A percentile compares a stretch with the other conserved stretches of the same genome.
These are phyloP conservation scores for Citrus sinensis DNA, from an alignment of 345 rosid genomes.

Conservation along the genomic window DNA sequence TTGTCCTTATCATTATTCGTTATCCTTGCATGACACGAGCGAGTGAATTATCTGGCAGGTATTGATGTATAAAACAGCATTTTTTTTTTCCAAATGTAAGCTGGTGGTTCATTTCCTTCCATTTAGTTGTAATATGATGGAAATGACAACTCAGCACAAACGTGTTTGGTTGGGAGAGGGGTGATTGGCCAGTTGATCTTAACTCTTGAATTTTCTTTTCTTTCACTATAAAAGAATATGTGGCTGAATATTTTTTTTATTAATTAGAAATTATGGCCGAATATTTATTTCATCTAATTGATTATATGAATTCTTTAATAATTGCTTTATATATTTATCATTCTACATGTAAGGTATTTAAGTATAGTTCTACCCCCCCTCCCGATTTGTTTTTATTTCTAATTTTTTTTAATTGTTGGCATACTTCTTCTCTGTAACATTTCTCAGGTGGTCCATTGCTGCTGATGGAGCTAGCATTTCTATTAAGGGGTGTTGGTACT, in stretches of 20 bases:
- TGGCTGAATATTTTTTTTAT: not conserved
- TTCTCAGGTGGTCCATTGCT: constrained; percentile 49
- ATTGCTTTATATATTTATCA: not conserved
- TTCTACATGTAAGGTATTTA: constrained; percentile 1
- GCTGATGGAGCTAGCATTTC: constrained; percentile 55
- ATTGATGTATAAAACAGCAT: not conserved
- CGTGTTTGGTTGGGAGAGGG: not conserved
- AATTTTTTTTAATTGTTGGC: not conserved
- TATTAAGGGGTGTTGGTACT: constrained; percentile 50
- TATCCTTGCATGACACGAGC: not conserved
- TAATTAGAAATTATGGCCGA: not conserved
- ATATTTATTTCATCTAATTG: not conserved
- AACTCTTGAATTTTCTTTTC: not conserved
- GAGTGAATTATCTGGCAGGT: not conserved
- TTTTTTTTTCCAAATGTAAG: constrained; percentile 5
- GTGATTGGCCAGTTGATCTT: not conserved
- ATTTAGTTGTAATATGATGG: not conserved
- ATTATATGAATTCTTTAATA: not conserved
- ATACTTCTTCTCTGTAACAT: not conserved
- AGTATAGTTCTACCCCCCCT: not conserved
- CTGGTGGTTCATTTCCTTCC: not conserved
- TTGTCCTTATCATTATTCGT: not conserved
- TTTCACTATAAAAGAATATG: not conserved
- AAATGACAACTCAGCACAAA: not conserved
- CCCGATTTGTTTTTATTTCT: no score